Percentiles rank a stretch among this genome's conserved stretches.
Evolutionary conservation across 768 basidiomycete genomes (phyloP).

Genomic region (Favolaschia claudopus): DNA sequence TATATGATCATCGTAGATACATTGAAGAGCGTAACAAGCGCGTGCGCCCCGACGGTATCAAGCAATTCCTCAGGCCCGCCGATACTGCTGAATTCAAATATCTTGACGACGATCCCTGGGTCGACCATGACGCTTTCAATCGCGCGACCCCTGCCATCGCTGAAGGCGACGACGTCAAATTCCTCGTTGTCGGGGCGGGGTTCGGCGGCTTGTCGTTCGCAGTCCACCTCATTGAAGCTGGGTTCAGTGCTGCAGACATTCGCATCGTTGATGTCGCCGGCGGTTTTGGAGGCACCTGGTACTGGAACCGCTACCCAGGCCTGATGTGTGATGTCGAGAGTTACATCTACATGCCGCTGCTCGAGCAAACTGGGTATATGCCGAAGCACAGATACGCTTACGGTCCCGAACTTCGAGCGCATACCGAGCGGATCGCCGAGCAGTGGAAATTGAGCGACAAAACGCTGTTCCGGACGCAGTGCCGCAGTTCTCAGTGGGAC

Average conservation of each 20-base stretch:
- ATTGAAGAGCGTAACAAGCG: slow-evolving; percentile 24
- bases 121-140: slow-evolving; percentile 19
- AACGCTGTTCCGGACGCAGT: slow-evolving; percentile 15
- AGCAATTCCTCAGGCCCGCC: slow-evolving; percentile 17
- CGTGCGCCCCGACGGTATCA: slow-evolving; percentile 7
- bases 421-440: slow-evolving; percentile 25
- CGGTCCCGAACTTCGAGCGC: slow-evolving; percentile 18
- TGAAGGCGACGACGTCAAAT: slow-evolving; percentile 12
- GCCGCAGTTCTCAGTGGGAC: background rate
- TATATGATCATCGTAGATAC: no score
- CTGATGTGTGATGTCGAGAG: slow-evolving; percentile 30
- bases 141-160: background rate
- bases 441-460: slow-evolving; percentile 21
- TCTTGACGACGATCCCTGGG: slow-evolving; percentile 17
- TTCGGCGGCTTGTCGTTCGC: slow-evolving; percentile 15
- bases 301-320: slow-evolving; percentile 30
- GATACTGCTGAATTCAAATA: slow-evolving; percentile 2
- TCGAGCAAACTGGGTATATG: slow-evolving; percentile 29
- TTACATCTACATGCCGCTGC: slow-evolving; percentile 29
- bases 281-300: slow-evolving; percentile 30
- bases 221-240: slow-evolving; percentile 18
- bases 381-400: slow-evolving; percentile 25
- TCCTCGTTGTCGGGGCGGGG: slow-evolving; percentile 17
- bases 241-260: slow-evolving; percentile 17
- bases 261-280: slow-evolving; percentile 22